phyloP scores from a whole-genome alignment of 2,329 filamentous ascomycete species.

The Nigrospora oryzae region DNA sequence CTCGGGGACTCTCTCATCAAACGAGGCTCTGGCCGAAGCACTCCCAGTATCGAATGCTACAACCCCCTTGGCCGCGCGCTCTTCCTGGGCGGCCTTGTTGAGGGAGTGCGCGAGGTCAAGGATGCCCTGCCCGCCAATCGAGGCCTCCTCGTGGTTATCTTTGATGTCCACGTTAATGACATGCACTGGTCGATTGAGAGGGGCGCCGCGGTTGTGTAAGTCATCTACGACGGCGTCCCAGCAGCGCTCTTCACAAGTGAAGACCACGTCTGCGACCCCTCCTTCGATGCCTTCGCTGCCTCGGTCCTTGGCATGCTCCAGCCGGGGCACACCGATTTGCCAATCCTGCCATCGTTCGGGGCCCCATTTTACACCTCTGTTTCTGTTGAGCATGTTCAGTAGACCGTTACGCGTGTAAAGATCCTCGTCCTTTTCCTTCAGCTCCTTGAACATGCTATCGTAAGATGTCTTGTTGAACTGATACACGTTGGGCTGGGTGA shows the following conservation, averaged over 20 bases:
- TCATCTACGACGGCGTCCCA: constrained; percentile 98
- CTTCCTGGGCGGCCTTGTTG: constrained; percentile 71
- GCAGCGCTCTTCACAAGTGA: constrained; percentile 95
- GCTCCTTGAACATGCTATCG: constrained; percentile 86
- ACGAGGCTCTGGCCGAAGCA: constrained; percentile 61
- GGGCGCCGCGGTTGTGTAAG: constrained; percentile 73
- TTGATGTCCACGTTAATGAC: constrained; percentile 98
- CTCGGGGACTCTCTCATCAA: constrained; percentile 90
- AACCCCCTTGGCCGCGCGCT: constrained; percentile 58
- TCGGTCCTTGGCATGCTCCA: constrained; percentile 67
- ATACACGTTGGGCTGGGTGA: constrained; percentile 93
- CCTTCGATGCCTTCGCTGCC: constrained; percentile 77
- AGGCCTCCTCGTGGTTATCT: constrained; percentile 95
- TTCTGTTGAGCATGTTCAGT: constrained; percentile 90
- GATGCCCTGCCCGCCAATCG: constrained; percentile 84
- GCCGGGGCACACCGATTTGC: constrained; percentile 75
- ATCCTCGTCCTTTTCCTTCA: constrained; percentile 74
- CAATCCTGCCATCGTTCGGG: constrained; percentile 98
- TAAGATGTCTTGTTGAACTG: constrained; percentile 97
- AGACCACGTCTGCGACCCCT: constrained; percentile 85
- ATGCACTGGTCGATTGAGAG: constrained; percentile 87
- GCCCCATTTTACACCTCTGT: constrained; percentile 86
- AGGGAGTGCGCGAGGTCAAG: constrained; percentile 81
- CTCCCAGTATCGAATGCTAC: constrained; percentile 62
- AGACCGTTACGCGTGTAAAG: constrained; percentile 90